A percentile compares a stretch with the other conserved stretches of the same genome.
Evolutionary conservation across 345 rosid species (phyloP).

Genomic region (Orychophragmus violaceus): DNA sequence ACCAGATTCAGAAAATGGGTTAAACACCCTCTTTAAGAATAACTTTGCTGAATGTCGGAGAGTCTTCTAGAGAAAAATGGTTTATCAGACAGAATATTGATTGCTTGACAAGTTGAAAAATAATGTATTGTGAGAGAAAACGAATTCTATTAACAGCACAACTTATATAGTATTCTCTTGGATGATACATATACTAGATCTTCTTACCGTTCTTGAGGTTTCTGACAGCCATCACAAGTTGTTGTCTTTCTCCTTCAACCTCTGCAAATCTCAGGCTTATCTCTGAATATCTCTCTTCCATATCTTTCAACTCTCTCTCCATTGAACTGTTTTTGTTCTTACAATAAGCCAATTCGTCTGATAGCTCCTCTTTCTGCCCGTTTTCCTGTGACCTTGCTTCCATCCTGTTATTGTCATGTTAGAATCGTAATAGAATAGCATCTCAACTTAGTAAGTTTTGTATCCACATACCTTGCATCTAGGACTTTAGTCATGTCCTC

Average conservation of each 20-base stretch:
- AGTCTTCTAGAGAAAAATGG: not conserved
- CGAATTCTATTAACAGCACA: slow-evolving; percentile 7
- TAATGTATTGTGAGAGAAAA: slow-evolving; percentile 8
- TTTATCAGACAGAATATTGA: not conserved
- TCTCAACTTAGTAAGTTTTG: not conserved
- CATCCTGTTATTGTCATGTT: slow-evolving; percentile 24
- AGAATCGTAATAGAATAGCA: not conserved
- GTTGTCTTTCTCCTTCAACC: slow-evolving; percentile 93
- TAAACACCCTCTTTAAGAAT: not conserved
- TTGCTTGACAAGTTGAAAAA: slow-evolving; percentile 5
- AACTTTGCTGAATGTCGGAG: too few relatives aligned
- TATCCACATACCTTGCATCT: slow-evolving; percentile 32
- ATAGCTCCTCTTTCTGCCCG: slow-evolving; percentile 31
- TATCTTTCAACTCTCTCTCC: slow-evolving; percentile 85
- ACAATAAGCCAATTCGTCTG: slow-evolving; percentile 37
- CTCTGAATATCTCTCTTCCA: slow-evolving; percentile 89
- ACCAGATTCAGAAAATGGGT: not conserved
- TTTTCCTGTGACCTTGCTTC: slow-evolving; percentile 28
- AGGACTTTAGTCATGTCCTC: slow-evolving; percentile 33
- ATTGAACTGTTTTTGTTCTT: slow-evolving; percentile 60
- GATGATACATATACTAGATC: slow-evolving; percentile 34
- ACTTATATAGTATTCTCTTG: not conserved
- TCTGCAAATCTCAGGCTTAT: slow-evolving; percentile 80
- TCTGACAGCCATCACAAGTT: slow-evolving; percentile 76
- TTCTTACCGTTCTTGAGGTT: slow-evolving; percentile 74